Base-by-base conservation (phyloP, 1,139 yeast species). In the Meyerozyma guilliermondii region DNA sequence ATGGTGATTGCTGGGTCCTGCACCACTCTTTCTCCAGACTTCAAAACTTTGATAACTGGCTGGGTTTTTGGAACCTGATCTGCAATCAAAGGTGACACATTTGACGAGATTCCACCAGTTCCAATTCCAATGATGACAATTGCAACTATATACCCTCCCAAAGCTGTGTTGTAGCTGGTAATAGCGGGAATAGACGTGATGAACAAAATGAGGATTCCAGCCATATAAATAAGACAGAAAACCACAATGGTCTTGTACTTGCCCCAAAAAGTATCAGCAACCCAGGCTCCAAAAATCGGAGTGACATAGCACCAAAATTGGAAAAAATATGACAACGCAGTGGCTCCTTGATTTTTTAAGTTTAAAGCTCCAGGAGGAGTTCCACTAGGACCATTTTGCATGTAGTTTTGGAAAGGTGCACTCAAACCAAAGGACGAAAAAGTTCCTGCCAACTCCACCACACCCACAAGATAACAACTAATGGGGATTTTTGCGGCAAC, bases 231-330 rank as follows among this genome's bases (percentile, higher is more conserved):
- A 48, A 72, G 67, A 47, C 83, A 68, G 53, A 82, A 82, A 40
- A 73, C 69, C 57, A 78, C 74, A 55, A 87, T 83, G 39, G 94
- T 81, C 55, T 73, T 78, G 66, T 76, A 81, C 59, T 83, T 81
- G 46, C 95, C 94, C 68, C 78, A 76, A 61, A 69, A 81, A 51
- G 85, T 78, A 63, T 87, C 95, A 42, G 94, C 81, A 28, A 86
- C 52, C 64, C 82, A 79, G 44, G 91, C 95, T 57, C 91, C 91
- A 44, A 81, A 66, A 45, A 87, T 72, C 30, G 95, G 95, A 39
- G 92, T 83, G 39, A 85, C 72, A 59, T 87, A 87, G 59, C 91
- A 84, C 85, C 89, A 82, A 58, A 87, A 86, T 58, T 84, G 87
- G 73, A 85, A 81, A 55, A 85, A 80, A 59, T 83, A 80, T 13